Percentiles rank a stretch among this genome's conserved stretches.
Evolutionary conservation across 2,329 filamentous ascomycete species (phyloP).

Genomic region (Alternaria hordeiaustralica): DNA sequence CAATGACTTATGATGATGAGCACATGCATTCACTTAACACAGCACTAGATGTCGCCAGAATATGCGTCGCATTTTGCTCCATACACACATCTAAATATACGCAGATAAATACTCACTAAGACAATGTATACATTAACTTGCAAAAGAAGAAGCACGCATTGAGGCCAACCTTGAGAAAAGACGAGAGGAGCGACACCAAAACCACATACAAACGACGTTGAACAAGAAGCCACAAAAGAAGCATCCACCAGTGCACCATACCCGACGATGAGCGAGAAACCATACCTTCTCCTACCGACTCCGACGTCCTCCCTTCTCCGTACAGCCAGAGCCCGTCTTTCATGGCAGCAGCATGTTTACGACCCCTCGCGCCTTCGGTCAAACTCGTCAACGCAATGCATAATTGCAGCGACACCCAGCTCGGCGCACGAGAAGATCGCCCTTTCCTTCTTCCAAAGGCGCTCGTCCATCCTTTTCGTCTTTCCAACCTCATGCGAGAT

Average conservation of each 20-base stretch:
- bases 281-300: neutral
- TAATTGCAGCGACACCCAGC: neutral
- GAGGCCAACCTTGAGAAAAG: neutral
- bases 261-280: neutral
- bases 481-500: neutral
- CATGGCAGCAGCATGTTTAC: neutral
- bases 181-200: neutral
- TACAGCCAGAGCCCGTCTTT: neutral
- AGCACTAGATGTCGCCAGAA: too few relatives aligned
- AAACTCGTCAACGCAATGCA: neutral
- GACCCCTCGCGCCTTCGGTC: neutral
- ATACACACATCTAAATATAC: neutral
- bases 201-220: neutral
- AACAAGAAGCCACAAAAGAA: neutral
- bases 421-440: neutral
- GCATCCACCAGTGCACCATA: neutral
- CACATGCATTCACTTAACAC: too few relatives aligned
- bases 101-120: neutral
- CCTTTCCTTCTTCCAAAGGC: neutral
- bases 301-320: neutral
- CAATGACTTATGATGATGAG: neutral
- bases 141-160: neutral
- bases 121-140: neutral
- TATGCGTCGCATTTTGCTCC: neutral
- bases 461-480: neutral